phyloP scores from a whole-genome alignment of 495 filamentous ascomycete species.

The Neurospora africana region DNA sequence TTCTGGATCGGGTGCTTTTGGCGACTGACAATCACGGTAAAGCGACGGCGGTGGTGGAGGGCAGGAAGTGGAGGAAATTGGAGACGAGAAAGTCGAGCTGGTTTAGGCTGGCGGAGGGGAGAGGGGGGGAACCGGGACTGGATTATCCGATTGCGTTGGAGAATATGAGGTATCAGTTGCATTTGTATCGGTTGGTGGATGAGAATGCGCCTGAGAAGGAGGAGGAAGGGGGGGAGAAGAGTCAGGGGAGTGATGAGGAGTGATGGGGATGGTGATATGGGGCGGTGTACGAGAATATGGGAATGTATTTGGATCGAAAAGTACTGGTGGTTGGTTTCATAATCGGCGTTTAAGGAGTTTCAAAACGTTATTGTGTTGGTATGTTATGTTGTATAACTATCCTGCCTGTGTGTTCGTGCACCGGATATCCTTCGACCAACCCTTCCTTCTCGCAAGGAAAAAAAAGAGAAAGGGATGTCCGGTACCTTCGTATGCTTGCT shows the following conservation, averaged over 20 bases:
- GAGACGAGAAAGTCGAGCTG: slow-evolving; percentile 66
- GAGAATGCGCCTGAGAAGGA: not conserved
- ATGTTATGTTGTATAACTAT: not conserved
- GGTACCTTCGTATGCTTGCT: not conserved
- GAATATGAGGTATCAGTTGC: slow-evolving; percentile 90
- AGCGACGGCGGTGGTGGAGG: slow-evolving; percentile 14
- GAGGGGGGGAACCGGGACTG: slow-evolving; percentile 26
- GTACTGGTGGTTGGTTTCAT: not conserved
- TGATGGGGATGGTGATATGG: not conserved
- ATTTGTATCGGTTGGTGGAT: slow-evolving; percentile 49
- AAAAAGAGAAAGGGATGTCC: not conserved
- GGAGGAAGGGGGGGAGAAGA: not conserved
- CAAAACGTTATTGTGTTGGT: not conserved
- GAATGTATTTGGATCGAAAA: not conserved
- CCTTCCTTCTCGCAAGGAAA: not conserved
- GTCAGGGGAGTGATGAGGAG: not conserved
- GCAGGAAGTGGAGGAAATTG: slow-evolving; percentile 57
- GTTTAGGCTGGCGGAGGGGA: slow-evolving; percentile 58
- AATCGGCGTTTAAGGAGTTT: not conserved
- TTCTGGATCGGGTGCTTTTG: slow-evolving; percentile 75
- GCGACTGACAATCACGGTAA: not conserved
- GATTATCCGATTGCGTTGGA: slow-evolving; percentile 78
- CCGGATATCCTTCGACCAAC: not conserved
- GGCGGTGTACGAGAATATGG: not conserved
- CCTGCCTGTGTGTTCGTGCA: not conserved